Conservation (phyloP, 345 rosid genomes). For the Excoecaria agallocha region DNA sequence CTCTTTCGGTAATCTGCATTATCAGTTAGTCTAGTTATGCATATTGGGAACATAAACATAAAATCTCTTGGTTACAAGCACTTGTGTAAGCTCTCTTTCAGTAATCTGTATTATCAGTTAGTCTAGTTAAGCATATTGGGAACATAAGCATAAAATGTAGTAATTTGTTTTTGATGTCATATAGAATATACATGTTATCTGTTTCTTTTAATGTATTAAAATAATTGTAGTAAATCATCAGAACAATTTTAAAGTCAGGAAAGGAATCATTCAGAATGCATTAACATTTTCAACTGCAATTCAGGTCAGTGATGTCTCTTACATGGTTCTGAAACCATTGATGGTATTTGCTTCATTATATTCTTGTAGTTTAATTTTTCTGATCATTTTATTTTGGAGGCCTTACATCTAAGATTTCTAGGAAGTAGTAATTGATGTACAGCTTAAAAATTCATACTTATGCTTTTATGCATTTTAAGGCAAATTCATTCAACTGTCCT, state of each 20-base stretch:
- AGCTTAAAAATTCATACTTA: slow-evolving; percentile 1
- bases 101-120: background rate
- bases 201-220: background rate
- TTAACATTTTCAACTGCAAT: background rate
- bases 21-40: background rate
- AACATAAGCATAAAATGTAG: background rate
- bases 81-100: slow-evolving; percentile 40
- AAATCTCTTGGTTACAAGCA: slow-evolving; percentile 59
- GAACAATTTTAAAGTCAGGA: background rate
- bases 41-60: background rate
- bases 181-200: background rate
- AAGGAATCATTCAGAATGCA: background rate
- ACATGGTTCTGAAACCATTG: background rate
- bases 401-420: background rate
- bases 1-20: background rate
- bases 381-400: background rate
- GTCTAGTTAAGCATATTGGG: background rate
- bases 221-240: background rate
- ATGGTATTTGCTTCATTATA: background rate
- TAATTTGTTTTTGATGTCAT: background rate
- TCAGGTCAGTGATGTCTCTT: background rate
- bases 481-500: background rate
- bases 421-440: background rate
- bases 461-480: background rate
- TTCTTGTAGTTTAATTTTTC: background rate